These are phyloP conservation scores for Pythium periplocum DNA, from an alignment of 352 stramenopile genomes.

Conservation along the genomic window DNA sequence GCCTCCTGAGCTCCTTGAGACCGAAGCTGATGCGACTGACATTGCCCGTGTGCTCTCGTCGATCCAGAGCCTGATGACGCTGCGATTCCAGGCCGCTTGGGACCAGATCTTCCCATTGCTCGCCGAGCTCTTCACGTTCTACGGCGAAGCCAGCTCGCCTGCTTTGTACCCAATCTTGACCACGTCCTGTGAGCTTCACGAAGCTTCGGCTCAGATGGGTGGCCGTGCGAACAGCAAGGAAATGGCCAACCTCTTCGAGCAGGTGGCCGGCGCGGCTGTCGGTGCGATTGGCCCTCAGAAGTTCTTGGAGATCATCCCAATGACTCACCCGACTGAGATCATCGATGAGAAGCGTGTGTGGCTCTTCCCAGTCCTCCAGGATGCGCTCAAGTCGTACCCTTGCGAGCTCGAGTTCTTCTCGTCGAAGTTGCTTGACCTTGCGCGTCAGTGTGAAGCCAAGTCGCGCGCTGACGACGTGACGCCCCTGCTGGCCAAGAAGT, in stretches of 20 bases:
- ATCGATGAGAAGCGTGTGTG: constrained; percentile 72
- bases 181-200: constrained; percentile 75
- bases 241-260: constrained; percentile 53
- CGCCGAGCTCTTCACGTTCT: constrained; percentile 68
- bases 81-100: constrained; percentile 82
- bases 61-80: constrained; percentile 72
- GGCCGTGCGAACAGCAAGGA: constrained; percentile 30
- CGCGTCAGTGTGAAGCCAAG: constrained; percentile 65
- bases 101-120: constrained; percentile 73
- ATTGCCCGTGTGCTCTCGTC: constrained; percentile 66
- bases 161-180: constrained; percentile 62
- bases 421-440: constrained; percentile 59
- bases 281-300: constrained; percentile 53
- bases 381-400: constrained; percentile 44
- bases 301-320: constrained; percentile 72
- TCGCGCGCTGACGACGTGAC: constrained; percentile 59
- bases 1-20: constrained; percentile 41
- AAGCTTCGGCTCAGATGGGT: constrained; percentile 68
- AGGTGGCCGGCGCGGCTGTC: constrained; percentile 59
- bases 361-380: constrained; percentile 77
- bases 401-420: constrained; percentile 74
- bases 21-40: constrained; percentile 52
- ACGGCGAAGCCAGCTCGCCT: constrained; percentile 44
- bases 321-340: constrained; percentile 65
- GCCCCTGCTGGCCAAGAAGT: constrained; percentile 64